Percentiles rank a stretch among this genome's conserved stretches.
Evolutionary conservation across 495 filamentous ascomycete genomes (phyloP).

Genomic region (Hyaloscypha hepaticicola): DNA sequence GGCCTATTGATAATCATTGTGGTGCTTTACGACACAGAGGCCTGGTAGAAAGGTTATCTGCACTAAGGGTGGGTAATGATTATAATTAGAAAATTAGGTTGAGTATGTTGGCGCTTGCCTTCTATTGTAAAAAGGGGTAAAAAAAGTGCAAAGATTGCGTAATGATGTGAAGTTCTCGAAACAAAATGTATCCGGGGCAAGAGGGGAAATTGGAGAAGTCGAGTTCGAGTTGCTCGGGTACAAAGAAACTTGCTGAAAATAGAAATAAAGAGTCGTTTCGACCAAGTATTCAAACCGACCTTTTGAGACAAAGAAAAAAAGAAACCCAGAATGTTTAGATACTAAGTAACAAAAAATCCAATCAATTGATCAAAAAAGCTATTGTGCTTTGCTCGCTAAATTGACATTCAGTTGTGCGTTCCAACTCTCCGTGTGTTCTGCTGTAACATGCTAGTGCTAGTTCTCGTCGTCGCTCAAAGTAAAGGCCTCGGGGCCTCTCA

Average conservation of each 20-base stretch:
- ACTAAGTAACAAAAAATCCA: neutral
- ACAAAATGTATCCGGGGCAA: neutral
- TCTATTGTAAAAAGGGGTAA: no score
- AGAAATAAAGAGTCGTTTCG: neutral
- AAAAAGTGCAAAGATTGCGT: no score
- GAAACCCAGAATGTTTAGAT: neutral
- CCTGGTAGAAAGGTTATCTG: neutral
- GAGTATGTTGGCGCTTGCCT: no score
- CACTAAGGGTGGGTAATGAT: no score
- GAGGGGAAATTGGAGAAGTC: neutral
- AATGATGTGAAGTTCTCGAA: no score
- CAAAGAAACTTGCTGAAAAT: neutral
- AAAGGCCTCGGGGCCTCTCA: constrained; percentile 20
- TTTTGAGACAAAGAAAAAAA: neutral
- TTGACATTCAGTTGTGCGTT: neutral
- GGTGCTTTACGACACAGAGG: neutral
- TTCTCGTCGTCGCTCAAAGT: constrained; percentile 26
- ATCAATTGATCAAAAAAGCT: neutral
- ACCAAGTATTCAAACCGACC: neutral
- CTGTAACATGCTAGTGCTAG: neutral
- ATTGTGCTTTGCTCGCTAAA: neutral
- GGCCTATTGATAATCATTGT: neutral
- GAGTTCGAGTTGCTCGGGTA: neutral
- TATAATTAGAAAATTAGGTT: no score
- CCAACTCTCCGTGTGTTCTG: neutral